Evolutionary conservation across 2,329 filamentous ascomycete species (phyloP), one percentile per base, ranked within the genome.

Genomic region (Botrytis pseudocinerea): DNA sequence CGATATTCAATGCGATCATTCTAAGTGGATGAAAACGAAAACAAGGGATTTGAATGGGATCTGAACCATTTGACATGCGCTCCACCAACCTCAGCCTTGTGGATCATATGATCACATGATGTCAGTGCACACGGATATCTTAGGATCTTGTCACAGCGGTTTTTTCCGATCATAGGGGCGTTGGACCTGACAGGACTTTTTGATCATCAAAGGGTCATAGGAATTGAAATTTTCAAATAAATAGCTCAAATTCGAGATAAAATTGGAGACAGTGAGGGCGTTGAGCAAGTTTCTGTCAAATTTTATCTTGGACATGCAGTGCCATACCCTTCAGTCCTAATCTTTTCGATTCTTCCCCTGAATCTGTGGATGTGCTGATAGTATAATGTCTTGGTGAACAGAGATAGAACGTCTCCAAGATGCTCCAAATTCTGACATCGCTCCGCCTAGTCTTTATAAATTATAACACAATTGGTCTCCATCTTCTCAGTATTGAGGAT

Each of bases 401-500:
- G 59, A 18, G 22, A 20, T 60, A 32, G 22, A 22, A 28, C 20
- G 38, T 28, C 22, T 38, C 35, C 46, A 44, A 42, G n/a, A 48
- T 61, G 40, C 35, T 35, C 48, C 12, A 40, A 48, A 20, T 57
- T 32, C 20, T 57, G 9, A 65, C 66, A 59, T 54, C 42, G n/a
- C 20, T 35, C 22, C 38, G 20, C 18, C 25, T 48, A 69, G n/a
- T 32, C 7, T 22, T 32, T 42, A 25, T 38, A 10, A 38, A 65
- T n/a, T 18, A n/a, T 16, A 35, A 25, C 14, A 65, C 20, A 18
- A 18, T 28, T 2, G 12, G 28, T 48, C 28, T 48, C 22, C 20
- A 48, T 46, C 28, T 54, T 44, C 18, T 76, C 60, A 77, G 59
- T 76, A 77, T 42, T 74, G 75, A 6, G n/a, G 66, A 51, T 72